Base-by-base conservation (phyloP, 2,329 filamentous ascomycete species). In the Trichoderma sp. region DNA sequence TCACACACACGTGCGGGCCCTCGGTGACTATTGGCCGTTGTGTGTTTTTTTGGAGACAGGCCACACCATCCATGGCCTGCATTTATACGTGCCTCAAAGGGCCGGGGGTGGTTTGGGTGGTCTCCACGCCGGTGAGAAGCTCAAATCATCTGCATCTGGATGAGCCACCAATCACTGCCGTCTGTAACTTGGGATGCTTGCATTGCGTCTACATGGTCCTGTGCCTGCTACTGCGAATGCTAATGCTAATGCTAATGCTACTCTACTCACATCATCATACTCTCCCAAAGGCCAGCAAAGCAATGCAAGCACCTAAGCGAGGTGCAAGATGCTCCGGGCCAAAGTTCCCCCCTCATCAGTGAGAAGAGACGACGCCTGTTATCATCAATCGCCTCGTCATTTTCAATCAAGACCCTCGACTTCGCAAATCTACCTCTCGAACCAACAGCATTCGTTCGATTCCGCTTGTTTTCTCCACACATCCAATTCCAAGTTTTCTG, bases 1-100 rank as follows among this genome's bases (percentile, higher is more conserved):
- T 58, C 68, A 43, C 68, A 70, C 68, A 70, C 68, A 64, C 68
- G 68, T 70, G 68, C 50, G 55, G 32, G 43, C 32, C 39, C 28
- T 53, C 57, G n/a, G 47, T 39, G 20, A 28, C 20, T 32, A 67
- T 67, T 67, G 64, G 50, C 32, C 39, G 64, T 28, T 39, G 36
- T 43, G 26, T 43, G 7, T 17, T 43, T 8, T 36, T 36, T 15
- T 36, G 11, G 12, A 34, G 34, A 61, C 55, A 61, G 23, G 66
- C 36, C 32, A 36, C 13, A 17, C 32, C n/a, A 39, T 62, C 20
- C 57, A 69, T 62, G 43, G 43, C 55, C 36, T 68, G 55, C 36
- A 28, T 36, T 8, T 69, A 23, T 32, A 23, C 57, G 26, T 32
- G 9, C n/a, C 47, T 23, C n/a, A 34, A 36, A 28, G 13, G 39